A percentile compares a stretch with the other conserved stretches of the same genome.
These are phyloP conservation scores for Aspergillus clavatus DNA, from an alignment of 2,329 filamentous ascomycete genomes.

Conservation along the genomic window DNA sequence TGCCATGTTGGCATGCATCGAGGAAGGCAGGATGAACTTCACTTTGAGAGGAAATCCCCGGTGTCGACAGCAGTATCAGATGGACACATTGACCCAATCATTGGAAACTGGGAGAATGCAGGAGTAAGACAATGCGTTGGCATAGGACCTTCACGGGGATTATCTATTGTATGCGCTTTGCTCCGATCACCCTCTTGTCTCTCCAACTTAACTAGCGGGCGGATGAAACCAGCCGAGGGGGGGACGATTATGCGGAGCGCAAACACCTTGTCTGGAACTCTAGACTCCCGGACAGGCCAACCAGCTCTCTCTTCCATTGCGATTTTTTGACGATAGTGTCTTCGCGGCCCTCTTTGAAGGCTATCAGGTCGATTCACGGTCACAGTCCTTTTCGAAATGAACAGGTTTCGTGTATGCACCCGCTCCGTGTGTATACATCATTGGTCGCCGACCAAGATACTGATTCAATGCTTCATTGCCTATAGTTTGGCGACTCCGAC, in stretches of 20 bases:
- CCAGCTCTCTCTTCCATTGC: background rate
- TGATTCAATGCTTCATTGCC: constrained; percentile 5
- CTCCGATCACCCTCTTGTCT: too few relatives aligned
- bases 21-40: background rate
- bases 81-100: background rate
- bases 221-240: background rate
- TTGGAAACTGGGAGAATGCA: background rate
- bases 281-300: background rate
- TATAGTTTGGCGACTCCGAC: constrained; percentile 43
- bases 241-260: background rate
- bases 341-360: background rate
- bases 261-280: background rate
- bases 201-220: background rate
- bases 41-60: background rate
- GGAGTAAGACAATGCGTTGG: constrained; percentile 1
- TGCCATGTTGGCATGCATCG: constrained; percentile 16
- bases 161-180: background rate
- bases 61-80: background rate
- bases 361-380: background rate
- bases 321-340: background rate
- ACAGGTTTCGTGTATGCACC: constrained; percentile 30
- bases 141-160: background rate
- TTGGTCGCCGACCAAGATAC: constrained; percentile 1
- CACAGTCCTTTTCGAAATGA: constrained; percentile 21
- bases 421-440: background rate